phyloP scores from a whole-genome alignment of 1,284 basidiomycete species.

The Ganoderma boninense region DNA sequence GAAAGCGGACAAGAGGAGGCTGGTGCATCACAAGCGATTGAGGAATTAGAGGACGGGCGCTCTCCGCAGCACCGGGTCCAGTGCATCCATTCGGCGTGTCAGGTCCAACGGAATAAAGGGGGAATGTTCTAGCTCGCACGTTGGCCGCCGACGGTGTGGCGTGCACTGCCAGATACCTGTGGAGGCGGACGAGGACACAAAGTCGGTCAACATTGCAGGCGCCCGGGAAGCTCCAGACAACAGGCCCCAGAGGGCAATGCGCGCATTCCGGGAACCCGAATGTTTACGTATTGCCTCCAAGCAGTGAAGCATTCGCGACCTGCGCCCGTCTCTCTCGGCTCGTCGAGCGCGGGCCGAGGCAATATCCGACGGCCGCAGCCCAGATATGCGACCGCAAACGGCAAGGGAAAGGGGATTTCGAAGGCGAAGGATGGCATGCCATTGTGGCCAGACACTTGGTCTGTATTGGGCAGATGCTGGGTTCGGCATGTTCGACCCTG shows the following conservation, averaged over 20 bases:
- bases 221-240: constrained; percentile 1
- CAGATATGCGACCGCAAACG: background rate
- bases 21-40: constrained; percentile 3
- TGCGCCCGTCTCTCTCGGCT: background rate
- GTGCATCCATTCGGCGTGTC: background rate
- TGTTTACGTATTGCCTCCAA: background rate
- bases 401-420: background rate
- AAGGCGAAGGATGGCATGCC: background rate
- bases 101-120: background rate
- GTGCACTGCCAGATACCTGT: background rate
- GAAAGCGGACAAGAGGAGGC: background rate
- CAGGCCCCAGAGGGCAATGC: background rate
- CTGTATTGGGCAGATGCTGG: background rate
- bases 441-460: constrained; percentile 1
- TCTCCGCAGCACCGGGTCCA: constrained; percentile 3
- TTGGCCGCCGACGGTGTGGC: background rate
- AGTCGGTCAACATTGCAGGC: background rate
- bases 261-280: background rate
- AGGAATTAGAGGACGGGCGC: constrained; percentile 5
- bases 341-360: background rate
- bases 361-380: background rate
- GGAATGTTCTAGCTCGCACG: background rate
- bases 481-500: constrained; percentile 2
- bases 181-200: background rate
- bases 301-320: background rate